Evolutionary conservation across 768 basidiomycete genomes (phyloP), one percentile per base, ranked within the genome.

Genomic region (Albatrellus ellisii): DNA sequence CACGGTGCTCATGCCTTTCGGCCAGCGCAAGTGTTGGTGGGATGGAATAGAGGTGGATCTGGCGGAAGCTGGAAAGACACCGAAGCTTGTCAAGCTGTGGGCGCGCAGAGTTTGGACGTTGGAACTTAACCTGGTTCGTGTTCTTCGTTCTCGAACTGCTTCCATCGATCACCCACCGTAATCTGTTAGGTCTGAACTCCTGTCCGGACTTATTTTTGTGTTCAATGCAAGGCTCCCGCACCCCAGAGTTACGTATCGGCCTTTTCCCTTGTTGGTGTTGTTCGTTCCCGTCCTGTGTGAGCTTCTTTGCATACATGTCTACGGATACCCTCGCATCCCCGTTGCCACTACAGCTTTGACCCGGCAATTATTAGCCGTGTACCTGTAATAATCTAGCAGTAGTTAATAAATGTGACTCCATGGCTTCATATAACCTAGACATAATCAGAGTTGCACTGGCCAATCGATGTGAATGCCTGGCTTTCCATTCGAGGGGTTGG

Each of bases 1-100:
- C 0, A n/a, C n/a, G n/a, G n/a, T n/a, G n/a, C n/a, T n/a, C n/a
- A n/a, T n/a, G n/a, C n/a, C n/a, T 21, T 26, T n/a, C n/a, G 39
- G 24, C 26, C 50, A 97, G 92, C 72, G 95, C 31, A 98, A 99
- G 66, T 98, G 94, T 63, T 99, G 95, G 95, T 99, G 95, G 95
- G 95, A 99, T 53, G 94, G 94, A 9, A 69, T 91, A 28, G 90
- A 94, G 50, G 77, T 94, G 15, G 86, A 95, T 41, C 57, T 97
- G 32, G 75, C 82, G 6, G 67, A 70, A 4, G 57, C 66, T 1
- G 75, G 65, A 4, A 69, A 69, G 27, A 62, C 69, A 6, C 63
- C 70, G 7, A 66, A 71, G 52, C 64, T 60, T 7, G 73, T 92
- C 52, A 97, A 97, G 62, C 70, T 99, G 35, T 98, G 95, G 94